Evolutionary conservation across 805 yeast species (phyloP), one percentile per base, ranked within the genome.

Genomic region (Sugiyamaella chiloensis): DNA sequence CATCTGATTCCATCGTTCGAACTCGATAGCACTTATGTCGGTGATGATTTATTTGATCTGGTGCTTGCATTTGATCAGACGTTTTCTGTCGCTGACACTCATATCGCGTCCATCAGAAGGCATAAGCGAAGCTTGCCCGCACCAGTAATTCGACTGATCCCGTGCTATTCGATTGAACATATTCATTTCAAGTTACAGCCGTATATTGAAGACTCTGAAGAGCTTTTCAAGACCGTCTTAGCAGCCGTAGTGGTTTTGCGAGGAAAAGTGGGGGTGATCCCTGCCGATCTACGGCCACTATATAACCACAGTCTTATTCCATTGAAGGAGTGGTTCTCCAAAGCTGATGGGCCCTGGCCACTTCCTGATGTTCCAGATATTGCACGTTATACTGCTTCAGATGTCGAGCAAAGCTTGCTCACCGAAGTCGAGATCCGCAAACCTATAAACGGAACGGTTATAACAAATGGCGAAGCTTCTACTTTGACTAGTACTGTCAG

Each of bases 111-210:
- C 58, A 40, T 64, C 44, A 48, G 73, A 48, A 52, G 58, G 52
- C 41, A 41, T 46, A 40, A 52, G 39, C 40, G 26, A 54, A 47
- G 41, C 58, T 1, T 52, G 45, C 2, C 81, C 7, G 76, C 85
- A 0, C 83, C 87, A 7, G 68, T 87, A 3, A 60, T 91, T 21
- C 69, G 91, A 30, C 68, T 91, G 20, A 80, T 87, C 2, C 84
- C 96, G 1, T 77, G 83, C 49, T 83, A 87, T 58, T 83, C 95
- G 2, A 80, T 87, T 21, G 96, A 91, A 57, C 98, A 91, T 62
- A 81, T 88, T 52, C 32, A 23, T 16, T 30, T 47, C 14, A 42
- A 58, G 16, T 59, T 14, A 30, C 35, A 68, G 67, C 21, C 14
- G 6, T 8, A 26, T 8, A 11, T 21, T 5, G 37, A 16, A 21